Evolutionary conservation across 192 early-diverging fungal genomes (phyloP), one percentile per base, ranked within the genome.

Genomic region (Ambispora gerdemannii): DNA sequence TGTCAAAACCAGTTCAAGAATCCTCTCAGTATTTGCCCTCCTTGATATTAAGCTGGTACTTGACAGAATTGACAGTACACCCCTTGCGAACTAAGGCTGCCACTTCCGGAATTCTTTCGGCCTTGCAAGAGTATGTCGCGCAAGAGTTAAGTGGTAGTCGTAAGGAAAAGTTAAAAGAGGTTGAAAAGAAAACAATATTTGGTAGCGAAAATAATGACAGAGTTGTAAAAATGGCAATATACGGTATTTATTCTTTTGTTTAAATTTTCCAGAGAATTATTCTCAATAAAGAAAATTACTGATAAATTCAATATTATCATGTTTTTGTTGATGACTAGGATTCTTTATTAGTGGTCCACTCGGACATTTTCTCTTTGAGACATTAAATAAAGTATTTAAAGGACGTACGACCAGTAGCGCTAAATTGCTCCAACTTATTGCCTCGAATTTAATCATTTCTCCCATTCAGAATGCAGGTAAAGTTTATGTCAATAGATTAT

Each of bases 381-480:
- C 83, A 49, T 77, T 94, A 74, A 88, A 89, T 72, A 89, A 82
- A 70, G 80, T 87, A 38, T 93, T 94, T 82, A 78, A 83, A 50
- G 84, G 84, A 55, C 87, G 88, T 59, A 82, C 89, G 52, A 87
- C 81, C 50, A 77, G 80, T 67, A 70, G 80, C 68, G 86, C 84
- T 67, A 88, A 87, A 66, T 71, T 96, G 53, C 74, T 87, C 60
- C 87, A 92, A 69, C 83, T 94, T 30, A 72, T 96, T 65, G 85
- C 83, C 32, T 78, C 85, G 60, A 91, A 93, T 74, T 75, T 96
- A 27, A 78, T 94, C 61, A 87, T 93, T 60, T 88, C 90, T 47
- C 94, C 94, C 20, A 91, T 94, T 66, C 87, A 90, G 75, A 94
- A 93, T 79, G 82, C 90, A 66, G 87, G 89, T 90, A 81, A 69